These are phyloP conservation scores for Mortierella alpina DNA, from an alignment of 192 early-diverging fungal genomes.

Conservation along the genomic window DNA sequence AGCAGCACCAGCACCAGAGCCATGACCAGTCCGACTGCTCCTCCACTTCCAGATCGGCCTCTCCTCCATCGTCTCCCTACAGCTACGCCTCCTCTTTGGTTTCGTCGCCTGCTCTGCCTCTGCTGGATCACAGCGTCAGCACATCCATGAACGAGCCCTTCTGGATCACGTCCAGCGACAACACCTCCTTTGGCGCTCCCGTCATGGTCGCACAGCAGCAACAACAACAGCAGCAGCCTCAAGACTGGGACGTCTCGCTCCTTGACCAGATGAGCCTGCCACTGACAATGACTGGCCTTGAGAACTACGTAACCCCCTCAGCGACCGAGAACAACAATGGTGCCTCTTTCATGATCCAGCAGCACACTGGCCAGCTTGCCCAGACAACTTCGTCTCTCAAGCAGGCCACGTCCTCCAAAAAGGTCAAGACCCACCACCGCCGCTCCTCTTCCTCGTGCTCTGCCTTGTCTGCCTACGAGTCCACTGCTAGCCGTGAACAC, in stretches of 20 bases:
- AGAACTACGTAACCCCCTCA: slow-evolving; percentile 35
- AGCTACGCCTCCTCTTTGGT: slow-evolving; percentile 39
- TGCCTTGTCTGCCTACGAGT: slow-evolving; percentile 30
- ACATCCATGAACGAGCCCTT: slow-evolving; percentile 1
- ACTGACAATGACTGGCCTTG: slow-evolving; percentile 28
- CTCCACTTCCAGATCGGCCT: slow-evolving; percentile 35
- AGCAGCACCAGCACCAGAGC: background rate
- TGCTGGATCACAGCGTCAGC: slow-evolving; percentile 25
- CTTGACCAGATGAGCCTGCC: slow-evolving; percentile 47
- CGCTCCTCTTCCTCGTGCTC: slow-evolving; percentile 43
- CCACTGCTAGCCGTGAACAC: slow-evolving; percentile 12
- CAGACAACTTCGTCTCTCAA: slow-evolving; percentile 8
- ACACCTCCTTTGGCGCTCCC: background rate
- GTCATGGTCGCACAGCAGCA: slow-evolving; percentile 25
- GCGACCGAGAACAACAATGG: background rate
- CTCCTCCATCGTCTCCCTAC: slow-evolving; percentile 43
- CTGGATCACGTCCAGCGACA: slow-evolving; percentile 6
- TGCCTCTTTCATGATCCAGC: background rate
- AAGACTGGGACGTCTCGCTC: slow-evolving; percentile 30
- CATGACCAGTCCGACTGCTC: slow-evolving; percentile 37
- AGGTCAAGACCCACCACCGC: slow-evolving; percentile 17
- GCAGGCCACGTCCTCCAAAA: slow-evolving; percentile 26
- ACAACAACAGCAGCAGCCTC: background rate
- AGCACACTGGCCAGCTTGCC: background rate
- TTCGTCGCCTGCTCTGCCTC: slow-evolving; percentile 40